A percentile compares a stretch with the other conserved stretches of the same genome.
phyloP scores from a whole-genome alignment of 768 basidiomycete genomes.

The Mycena rosella region DNA sequence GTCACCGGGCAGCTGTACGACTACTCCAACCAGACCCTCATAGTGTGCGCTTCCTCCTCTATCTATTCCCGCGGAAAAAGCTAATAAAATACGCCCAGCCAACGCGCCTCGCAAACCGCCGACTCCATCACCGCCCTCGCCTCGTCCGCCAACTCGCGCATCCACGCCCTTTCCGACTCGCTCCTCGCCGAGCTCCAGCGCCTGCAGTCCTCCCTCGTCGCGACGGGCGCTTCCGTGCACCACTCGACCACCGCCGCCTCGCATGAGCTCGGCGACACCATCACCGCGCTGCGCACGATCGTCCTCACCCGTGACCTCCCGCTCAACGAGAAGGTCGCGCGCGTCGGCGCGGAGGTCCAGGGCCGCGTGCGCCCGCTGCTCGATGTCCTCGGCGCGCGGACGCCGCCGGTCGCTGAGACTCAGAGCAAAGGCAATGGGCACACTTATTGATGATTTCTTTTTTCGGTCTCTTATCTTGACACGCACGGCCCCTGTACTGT shows the following conservation, averaged over 20 bases:
- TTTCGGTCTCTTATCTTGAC: too few relatives aligned
- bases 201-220: slow-evolving; percentile 69
- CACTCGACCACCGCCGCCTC: slow-evolving; percentile 57
- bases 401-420: not conserved
- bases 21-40: slow-evolving; percentile 74
- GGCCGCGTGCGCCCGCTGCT: slow-evolving; percentile 73
- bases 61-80: slow-evolving; percentile 1
- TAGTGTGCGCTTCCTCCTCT: slow-evolving; percentile 61
- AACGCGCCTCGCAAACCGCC: slow-evolving; percentile 78
- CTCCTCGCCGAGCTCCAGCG: slow-evolving; percentile 78
- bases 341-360: slow-evolving; percentile 69
- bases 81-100: slow-evolving; percentile 53
- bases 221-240: slow-evolving; percentile 59
- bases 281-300: slow-evolving; percentile 67
- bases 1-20: slow-evolving; percentile 72
- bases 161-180: slow-evolving; percentile 71
- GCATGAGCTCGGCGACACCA: slow-evolving; percentile 57
- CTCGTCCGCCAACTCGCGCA: slow-evolving; percentile 64
- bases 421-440: slow-evolving; percentile 23
- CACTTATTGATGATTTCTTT: slow-evolving; percentile 19
- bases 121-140: slow-evolving; percentile 72
- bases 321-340: slow-evolving; percentile 71
- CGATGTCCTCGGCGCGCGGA: slow-evolving; percentile 44
- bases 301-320: slow-evolving; percentile 67
- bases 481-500: too few relatives aligned